Percentiles rank a stretch among this genome's conserved stretches.
Evolutionary conservation across 768 basidiomycete species (phyloP).

Genomic region (Suillus lakei): DNA sequence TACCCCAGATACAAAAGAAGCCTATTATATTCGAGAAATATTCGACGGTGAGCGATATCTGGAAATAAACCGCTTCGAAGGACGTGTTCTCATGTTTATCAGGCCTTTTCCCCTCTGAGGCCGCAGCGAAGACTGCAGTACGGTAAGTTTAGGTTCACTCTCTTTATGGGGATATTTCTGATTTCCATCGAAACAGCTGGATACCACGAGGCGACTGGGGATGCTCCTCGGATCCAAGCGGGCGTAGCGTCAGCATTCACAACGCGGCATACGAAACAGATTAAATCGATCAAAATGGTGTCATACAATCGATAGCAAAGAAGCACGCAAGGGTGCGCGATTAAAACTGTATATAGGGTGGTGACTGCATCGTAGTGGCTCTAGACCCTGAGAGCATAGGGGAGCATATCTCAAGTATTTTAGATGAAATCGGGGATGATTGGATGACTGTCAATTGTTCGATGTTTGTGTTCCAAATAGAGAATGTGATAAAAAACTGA

Average conservation of each 20-base stretch:
- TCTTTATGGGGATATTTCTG: slow-evolving; percentile 16
- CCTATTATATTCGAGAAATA: slow-evolving; percentile 88
- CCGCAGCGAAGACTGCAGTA: slow-evolving; percentile 91
- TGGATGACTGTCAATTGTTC: slow-evolving; percentile 21
- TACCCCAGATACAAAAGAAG: slow-evolving; percentile 96
- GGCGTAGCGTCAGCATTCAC: slow-evolving; percentile 95
- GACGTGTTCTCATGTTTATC: slow-evolving; percentile 3
- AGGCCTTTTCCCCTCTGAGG: slow-evolving; percentile 83
- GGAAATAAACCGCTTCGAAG: slow-evolving; percentile 11
- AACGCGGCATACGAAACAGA: slow-evolving; percentile 75
- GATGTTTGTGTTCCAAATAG: slow-evolving; percentile 41
- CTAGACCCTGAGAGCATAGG: slow-evolving; percentile 2
- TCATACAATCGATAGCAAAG: slow-evolving; percentile 3
- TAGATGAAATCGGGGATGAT: slow-evolving; percentile 18
- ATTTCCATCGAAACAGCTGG: slow-evolving; percentile 58
- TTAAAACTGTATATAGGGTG: slow-evolving; percentile 10
- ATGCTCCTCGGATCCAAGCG: slow-evolving; percentile 92
- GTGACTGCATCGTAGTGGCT: slow-evolving; percentile 5
- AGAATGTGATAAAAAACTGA: slow-evolving; percentile 39
- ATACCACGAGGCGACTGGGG: slow-evolving; percentile 98
- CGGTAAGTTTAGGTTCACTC: slow-evolving; percentile 53
- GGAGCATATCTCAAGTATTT: slow-evolving; percentile 8
- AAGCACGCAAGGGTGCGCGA: not conserved
- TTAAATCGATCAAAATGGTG: slow-evolving; percentile 12
- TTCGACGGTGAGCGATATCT: slow-evolving; percentile 67